Base-by-base conservation (phyloP, 2,329 filamentous ascomycete species). In the Sarocladium oryzae region DNA sequence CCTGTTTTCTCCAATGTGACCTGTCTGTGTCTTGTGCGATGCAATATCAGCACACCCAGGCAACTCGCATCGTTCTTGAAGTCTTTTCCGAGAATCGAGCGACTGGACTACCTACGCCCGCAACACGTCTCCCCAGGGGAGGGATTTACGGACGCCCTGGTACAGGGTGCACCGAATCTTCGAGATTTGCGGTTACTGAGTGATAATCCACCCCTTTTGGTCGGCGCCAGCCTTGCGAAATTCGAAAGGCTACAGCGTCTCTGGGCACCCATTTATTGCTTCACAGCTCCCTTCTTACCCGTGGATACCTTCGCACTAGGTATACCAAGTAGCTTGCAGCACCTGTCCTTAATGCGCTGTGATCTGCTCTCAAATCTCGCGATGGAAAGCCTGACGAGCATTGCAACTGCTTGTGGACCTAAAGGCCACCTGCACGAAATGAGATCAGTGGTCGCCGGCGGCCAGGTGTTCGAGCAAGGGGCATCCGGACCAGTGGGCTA, bases 271-370 rank as follows among this genome's bases (percentile, higher is more conserved):
- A 21, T 43, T 20, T 7, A 11, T n/a, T 26, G 40, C 13, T 28
- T 26, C 3, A 11, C 26, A 7, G 23, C n/a, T 21, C 8, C 20
- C 8, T 13, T 43, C 21, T 15, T 15, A 26, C 11, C 21, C 40
- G n/a, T n/a, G 4, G 40, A 43, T 26, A 13, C 11, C 3, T 43
- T 43, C 16, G 21, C 21, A n/a, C 7, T 4, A 11, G n/a, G 8
- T 11, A 8, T 43, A 20, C 40, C 40, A 13, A 26, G 13, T 26
- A 3, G 21, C n/a, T 18, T 43, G 23, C 20, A 28, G 7, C 40
- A 43, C n/a, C 40, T 43, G 4, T 43, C 40, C n/a, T 16, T 37
- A 28, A 26, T 43, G 40, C n/a, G n/a, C n/a, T n/a, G n/a, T n/a
- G n/a, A n/a, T n/a, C n/a, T n/a, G n/a, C n/a, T n/a, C n/a, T n/a